Base-by-base conservation (phyloP, 2,329 filamentous ascomycete genomes). In the Ophiocordyceps robertsii region DNA sequence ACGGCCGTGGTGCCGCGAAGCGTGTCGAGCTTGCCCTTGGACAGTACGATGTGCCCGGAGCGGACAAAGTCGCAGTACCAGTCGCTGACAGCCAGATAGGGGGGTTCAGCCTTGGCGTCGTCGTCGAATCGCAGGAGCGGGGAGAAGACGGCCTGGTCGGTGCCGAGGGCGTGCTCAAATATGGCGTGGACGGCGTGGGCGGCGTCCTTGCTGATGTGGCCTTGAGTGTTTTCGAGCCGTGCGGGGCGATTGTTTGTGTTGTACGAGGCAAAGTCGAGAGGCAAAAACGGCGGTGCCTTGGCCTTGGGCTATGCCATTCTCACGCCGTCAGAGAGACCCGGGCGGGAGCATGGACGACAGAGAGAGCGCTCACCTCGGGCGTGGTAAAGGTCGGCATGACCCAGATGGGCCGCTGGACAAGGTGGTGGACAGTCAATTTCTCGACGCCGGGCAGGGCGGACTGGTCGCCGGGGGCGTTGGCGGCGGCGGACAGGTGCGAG, bases 11-110 rank as follows among this genome's bases (percentile, higher is more conserved):
- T 56, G 14, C 54, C 66, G 0, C 45, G 49, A 4, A 72, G 42
- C 0, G 53, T 58, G 0, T 60, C 51, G 0, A 64, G 48, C 36
- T 68, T 70, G 21, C 77, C 77, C 4, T 59, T 64, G 1, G 62
- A 66, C 3, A 76, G 54, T 0, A 62, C 58, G 39, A 85, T 79
- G 11, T 70, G 59, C 0, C 78, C 77, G 1, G 75, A 76, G 29
- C 84, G 73, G 13, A 88, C 82, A 52, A 86, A 86, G 41, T 87
- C 81, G 27, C 72, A 60, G 53, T 93, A 92, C 46, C 73, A 73
- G 48, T 86, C 80, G 40, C 80, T 83, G 42, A 87, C 73, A 9
- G 78, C 77, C 6, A 88, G 64, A 54, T 78, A 84, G 0, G 79
- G 72, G 1, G 77, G 79, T n/a, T 70, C 60, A 2, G 65, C 56